Conservation (phyloP, 164 flowering plant species). For the grape (Vitis vinifera) region DNA sequence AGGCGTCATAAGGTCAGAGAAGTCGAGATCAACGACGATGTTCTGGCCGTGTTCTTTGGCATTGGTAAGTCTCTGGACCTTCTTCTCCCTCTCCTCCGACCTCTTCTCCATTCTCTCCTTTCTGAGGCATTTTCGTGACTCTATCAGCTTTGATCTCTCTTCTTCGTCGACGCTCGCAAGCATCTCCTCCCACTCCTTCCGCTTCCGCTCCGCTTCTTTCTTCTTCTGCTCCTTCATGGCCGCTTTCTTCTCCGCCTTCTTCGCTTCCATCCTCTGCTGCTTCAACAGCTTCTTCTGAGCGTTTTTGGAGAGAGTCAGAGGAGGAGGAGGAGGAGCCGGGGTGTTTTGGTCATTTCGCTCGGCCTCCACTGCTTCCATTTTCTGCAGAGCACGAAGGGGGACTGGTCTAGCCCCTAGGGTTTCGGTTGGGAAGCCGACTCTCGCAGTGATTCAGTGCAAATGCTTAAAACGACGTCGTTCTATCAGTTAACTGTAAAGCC, state of each 20-base stretch:
- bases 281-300: conserved; percentile 78
- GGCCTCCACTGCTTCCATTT: conserved; percentile 5
- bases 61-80: conserved; percentile 45
- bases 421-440: too few species aligned
- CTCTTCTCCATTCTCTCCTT: conserved; percentile 82
- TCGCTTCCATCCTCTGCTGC: conserved; percentile 71
- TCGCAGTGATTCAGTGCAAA: too few species aligned
- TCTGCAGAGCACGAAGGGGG: background rate
- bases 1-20: conserved; percentile 67
- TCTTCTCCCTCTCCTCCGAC: conserved; percentile 59
- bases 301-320: conserved; percentile 55
- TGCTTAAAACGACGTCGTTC: too few species aligned
- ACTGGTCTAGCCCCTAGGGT: too few species aligned
- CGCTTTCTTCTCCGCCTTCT: conserved; percentile 83
- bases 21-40: conserved; percentile 82
- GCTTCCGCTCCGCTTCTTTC: conserved; percentile 64
- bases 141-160: conserved; percentile 65
- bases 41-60: conserved; percentile 77
- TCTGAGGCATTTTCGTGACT: conserved; percentile 51
- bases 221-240: conserved; percentile 59
- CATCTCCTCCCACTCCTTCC: conserved; percentile 74
- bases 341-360: conserved; percentile 12
- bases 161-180: conserved; percentile 53
- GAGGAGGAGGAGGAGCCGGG: conserved; percentile 4
- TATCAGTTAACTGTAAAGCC: too few species aligned